Base-by-base conservation (phyloP, 2,329 filamentous ascomycete genomes). In the Xylaria digitata region DNA sequence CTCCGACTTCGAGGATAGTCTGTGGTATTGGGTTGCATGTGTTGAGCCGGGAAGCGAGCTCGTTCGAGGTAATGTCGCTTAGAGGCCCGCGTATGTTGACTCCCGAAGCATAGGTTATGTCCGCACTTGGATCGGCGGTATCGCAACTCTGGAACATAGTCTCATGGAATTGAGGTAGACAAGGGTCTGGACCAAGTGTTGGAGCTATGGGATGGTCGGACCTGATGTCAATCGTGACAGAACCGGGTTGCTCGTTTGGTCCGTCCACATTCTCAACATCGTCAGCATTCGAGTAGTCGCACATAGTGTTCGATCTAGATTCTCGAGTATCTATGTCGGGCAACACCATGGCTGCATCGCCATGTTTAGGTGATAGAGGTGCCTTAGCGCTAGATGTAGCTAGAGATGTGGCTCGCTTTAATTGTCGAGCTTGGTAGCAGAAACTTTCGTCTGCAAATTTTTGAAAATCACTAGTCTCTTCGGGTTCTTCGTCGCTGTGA, bases 371-470 rank as follows among this genome's bases (percentile, higher is more conserved):
- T 32, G 70, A 69, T 55, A 66, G 45, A 7, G 69, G 60, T 4
- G 62, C 67, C 40, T 52, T 63, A 19, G 68, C n/a, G 19, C 49
- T 32, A 6, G 45, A 57, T 37, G 37, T n/a, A 21, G 48, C 17
- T 49, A 23, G 30, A 48, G 65, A 58, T 19, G 58, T 56, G 17
- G 48, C 46, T 56, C 68, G 71, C 49, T 71, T 74, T 13, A 49
- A 21, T 15, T 62, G 68, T 37, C 73, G 74, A 63, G 73, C 63
- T 69, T 67, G 73, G 62, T 76, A 77, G 43, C 72, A 69, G 54
- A 77, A 77, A 54, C 75, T 77, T 21, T 73, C 55, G 49, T 77
- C 76, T n/a, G 68, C 32, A 48, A 62, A 70, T 60, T 71, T 73
- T 49, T 76, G 65, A 46, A 76, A 73, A 43, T 43, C 63, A 21